Evolutionary conservation across 1,139 yeast species (phyloP).

Genomic region (Kazachstania sp.): DNA sequence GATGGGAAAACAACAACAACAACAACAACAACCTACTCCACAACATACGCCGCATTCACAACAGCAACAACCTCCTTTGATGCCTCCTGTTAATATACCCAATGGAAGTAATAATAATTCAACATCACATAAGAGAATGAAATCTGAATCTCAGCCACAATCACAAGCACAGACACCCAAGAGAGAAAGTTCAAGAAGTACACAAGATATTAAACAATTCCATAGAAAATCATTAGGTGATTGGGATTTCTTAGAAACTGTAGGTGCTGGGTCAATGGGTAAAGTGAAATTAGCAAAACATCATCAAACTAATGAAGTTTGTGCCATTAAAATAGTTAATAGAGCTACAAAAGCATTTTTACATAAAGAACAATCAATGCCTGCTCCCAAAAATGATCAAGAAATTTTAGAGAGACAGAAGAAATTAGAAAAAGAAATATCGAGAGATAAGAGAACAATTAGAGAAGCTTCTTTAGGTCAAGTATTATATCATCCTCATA

Average conservation of each 20-base stretch:
- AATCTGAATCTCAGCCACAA: not conserved
- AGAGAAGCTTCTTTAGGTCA: slow-evolving; percentile 94
- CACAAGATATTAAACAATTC: slow-evolving; percentile 40
- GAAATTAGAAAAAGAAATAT: slow-evolving; percentile 77
- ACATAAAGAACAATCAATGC: slow-evolving; percentile 66
- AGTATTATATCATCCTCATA: slow-evolving; percentile 82
- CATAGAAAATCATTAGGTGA: slow-evolving; percentile 90
- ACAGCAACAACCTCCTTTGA: slow-evolving; percentile 24
- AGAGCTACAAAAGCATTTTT: slow-evolving; percentile 69
- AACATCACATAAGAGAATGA: not conserved
- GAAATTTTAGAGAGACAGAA: slow-evolving; percentile 49
- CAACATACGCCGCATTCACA: slow-evolving; percentile 31
- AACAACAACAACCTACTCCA: slow-evolving; percentile 28
- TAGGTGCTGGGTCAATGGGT: slow-evolving; percentile 99
- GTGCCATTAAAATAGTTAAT: slow-evolving; percentile 80
- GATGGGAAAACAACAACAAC: slow-evolving; percentile 42
- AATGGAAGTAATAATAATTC: not conserved
- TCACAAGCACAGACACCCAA: not conserved
- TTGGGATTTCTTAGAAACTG: slow-evolving; percentile 90
- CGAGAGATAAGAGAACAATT: slow-evolving; percentile 84
- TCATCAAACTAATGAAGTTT: slow-evolving; percentile 67
- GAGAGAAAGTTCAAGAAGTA: not conserved
- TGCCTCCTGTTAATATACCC: slow-evolving; percentile 21
- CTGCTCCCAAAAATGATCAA: slow-evolving; percentile 42
- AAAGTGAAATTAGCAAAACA: slow-evolving; percentile 91